Evolutionary conservation across 495 filamentous ascomycete genomes (phyloP).

Genomic region (Aspergillus coremiiformis): DNA sequence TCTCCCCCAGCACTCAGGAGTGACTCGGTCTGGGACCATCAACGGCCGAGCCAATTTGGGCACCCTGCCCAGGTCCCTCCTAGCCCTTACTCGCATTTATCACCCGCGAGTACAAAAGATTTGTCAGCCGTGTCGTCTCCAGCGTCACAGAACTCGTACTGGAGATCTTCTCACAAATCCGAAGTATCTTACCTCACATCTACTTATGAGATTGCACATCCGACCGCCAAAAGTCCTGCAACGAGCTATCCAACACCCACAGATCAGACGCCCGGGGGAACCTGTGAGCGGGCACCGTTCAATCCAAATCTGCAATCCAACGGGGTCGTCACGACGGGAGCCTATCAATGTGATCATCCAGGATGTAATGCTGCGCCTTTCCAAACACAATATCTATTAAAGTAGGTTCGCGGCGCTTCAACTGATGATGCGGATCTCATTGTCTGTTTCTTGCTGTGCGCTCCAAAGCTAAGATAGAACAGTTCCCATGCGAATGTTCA

Average conservation of each 20-base stretch:
- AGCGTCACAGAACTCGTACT: constrained; percentile 26
- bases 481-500: constrained; percentile 99
- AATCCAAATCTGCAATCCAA: constrained; percentile 19
- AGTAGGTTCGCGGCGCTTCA: constrained; percentile 43
- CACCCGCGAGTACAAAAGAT: constrained; percentile 35
- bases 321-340: constrained; percentile 20
- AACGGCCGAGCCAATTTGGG: constrained; percentile 19
- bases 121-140: constrained; percentile 35
- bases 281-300: constrained; percentile 20
- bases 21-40: constrained; percentile 30
- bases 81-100: constrained; percentile 35
- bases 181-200: constrained; percentile 19
- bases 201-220: constrained; percentile 23
- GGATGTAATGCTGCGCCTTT: constrained; percentile 82
- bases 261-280: constrained; percentile 24
- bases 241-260: constrained; percentile 39
- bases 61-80: constrained; percentile 27
- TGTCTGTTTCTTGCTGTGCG: background rate
- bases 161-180: constrained; percentile 21
- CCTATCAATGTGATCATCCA: constrained; percentile 57
- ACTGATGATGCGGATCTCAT: background rate
- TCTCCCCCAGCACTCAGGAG: constrained; percentile 25
- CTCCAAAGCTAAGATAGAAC: constrained; percentile 22
- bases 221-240: constrained; percentile 30
- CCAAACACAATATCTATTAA: constrained; percentile 80